Conservation (phyloP, 371 early-diverging fungal genomes). For the Rhizopus delemar region DNA sequence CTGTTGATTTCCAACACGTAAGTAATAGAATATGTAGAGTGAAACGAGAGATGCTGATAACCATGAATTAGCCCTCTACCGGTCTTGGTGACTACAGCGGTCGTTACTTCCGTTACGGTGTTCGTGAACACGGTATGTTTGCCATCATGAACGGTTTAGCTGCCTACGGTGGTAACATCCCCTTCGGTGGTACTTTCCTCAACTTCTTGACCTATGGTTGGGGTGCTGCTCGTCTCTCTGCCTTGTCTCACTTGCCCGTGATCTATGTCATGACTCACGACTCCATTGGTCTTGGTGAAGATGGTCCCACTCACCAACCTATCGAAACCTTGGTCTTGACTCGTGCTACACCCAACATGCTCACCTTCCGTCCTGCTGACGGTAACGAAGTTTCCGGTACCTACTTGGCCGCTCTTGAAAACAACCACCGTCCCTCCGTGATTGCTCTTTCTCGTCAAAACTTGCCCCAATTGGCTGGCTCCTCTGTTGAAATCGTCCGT, state of each 20-base stretch:
- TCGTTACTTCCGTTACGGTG: slow-evolving; percentile 95
- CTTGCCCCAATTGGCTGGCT: slow-evolving; percentile 86
- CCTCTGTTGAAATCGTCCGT: slow-evolving; percentile 76
- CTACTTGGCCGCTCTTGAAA: slow-evolving; percentile 80
- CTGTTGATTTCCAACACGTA: slow-evolving; percentile 88
- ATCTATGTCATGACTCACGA: slow-evolving; percentile 99
- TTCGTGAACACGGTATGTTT: slow-evolving; percentile 99
- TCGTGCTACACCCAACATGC: slow-evolving; percentile 94
- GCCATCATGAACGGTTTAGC: slow-evolving; percentile 95
- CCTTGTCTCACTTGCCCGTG: slow-evolving; percentile 86
- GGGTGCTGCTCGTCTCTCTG: slow-evolving; percentile 92
- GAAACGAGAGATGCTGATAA: background rate
- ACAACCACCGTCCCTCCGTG: slow-evolving; percentile 78
- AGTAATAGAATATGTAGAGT: slow-evolving; percentile 10
- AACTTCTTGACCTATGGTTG: slow-evolving; percentile 90
- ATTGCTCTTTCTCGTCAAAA: slow-evolving; percentile 95
- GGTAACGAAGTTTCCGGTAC: slow-evolving; percentile 95
- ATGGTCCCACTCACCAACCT: slow-evolving; percentile 99
- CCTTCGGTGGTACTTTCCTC: slow-evolving; percentile 96
- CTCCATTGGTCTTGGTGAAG: slow-evolving; percentile 98
- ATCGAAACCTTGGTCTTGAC: slow-evolving; percentile 95
- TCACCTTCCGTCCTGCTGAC: slow-evolving; percentile 93
- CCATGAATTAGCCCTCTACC: slow-evolving; percentile 47
- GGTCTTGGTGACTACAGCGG: slow-evolving; percentile 82
- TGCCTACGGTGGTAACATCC: slow-evolving; percentile 89